phyloP scores from a whole-genome alignment of 2,329 filamentous ascomycete genomes.

The Neobulgaria alba region DNA sequence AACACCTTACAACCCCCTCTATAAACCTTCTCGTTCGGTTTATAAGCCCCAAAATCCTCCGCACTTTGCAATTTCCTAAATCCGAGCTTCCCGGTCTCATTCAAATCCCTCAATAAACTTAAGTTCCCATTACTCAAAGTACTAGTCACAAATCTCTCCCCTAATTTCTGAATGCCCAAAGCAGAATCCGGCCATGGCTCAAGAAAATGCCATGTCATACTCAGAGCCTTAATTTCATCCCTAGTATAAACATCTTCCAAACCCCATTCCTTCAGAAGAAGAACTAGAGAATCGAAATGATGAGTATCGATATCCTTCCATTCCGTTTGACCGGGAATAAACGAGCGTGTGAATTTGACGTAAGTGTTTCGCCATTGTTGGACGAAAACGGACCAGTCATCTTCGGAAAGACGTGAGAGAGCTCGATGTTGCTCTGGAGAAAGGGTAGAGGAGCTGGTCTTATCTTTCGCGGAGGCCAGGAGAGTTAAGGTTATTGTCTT shows the following conservation, averaged over 20 bases:
- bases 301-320: conserved; percentile 70
- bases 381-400: conserved; percentile 57
- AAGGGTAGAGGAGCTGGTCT: conserved; percentile 41
- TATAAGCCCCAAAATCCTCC: conserved; percentile 67
- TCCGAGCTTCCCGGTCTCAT: conserved; percentile 46
- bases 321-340: conserved; percentile 37
- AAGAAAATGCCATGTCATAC: conserved; percentile 64
- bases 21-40: conserved; percentile 62
- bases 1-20: conserved; percentile 55
- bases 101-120: conserved; percentile 56
- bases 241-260: conserved; percentile 53
- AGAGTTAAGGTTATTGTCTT: conserved; percentile 55
- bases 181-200: conserved; percentile 59
- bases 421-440: conserved; percentile 38
- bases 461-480: conserved; percentile 38
- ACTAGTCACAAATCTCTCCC: conserved; percentile 45
- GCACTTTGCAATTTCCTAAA: conserved; percentile 58
- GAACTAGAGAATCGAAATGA: conserved; percentile 52
- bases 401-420: conserved; percentile 40
- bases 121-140: conserved; percentile 71
- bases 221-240: conserved; percentile 54
- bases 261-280: conserved; percentile 46
- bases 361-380: conserved; percentile 64
- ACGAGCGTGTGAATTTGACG: conserved; percentile 46
- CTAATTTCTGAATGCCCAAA: conserved; percentile 46